Conservation (phyloP, 176 grass and related monocot genomes). For the Oryza meyeriana region DNA sequence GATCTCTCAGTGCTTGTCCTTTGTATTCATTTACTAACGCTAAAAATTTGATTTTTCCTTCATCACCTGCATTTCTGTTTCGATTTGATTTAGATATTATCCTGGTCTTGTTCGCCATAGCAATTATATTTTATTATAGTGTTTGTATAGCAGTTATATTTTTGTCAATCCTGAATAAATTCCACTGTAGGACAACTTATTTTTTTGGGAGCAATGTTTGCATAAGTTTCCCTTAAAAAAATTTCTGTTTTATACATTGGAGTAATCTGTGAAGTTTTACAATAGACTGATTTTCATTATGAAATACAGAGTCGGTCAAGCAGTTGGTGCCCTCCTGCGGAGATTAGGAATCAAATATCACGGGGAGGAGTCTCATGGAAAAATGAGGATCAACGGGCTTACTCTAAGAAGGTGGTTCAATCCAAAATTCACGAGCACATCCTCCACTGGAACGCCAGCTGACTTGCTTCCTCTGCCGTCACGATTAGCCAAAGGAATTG, state of each 20-base stretch:
- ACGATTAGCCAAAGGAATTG: slow-evolving; percentile 69
- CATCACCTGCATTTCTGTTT: not conserved
- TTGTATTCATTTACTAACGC: not conserved
- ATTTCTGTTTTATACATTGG: not conserved
- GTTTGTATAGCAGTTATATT: not conserved
- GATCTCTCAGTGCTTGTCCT: not conserved
- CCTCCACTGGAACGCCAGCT: slow-evolving; percentile 34
- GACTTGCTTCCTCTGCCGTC: slow-evolving; percentile 57
- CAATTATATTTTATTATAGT: too few relatives aligned
- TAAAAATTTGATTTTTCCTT: not conserved
- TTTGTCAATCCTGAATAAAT: not conserved
- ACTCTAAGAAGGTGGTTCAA: slow-evolving; percentile 87
- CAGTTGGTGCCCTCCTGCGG: slow-evolving; percentile 74
- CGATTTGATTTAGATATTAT: not conserved
- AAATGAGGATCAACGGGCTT: slow-evolving; percentile 79
- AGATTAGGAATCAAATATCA: slow-evolving; percentile 87
- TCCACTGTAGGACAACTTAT: not conserved
- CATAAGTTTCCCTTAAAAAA: not conserved
- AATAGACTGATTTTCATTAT: slow-evolving; percentile 32
- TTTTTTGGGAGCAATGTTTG: not conserved
- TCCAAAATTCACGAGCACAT: slow-evolving; percentile 56
- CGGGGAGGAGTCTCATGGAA: slow-evolving; percentile 83
- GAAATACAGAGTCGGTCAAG: slow-evolving; percentile 70
- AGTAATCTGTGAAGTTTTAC: slow-evolving; percentile 7
- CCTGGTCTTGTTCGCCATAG: not conserved